These are phyloP conservation scores for Microbotryum silenes-acaulis DNA, from an alignment of 1,284 basidiomycete species.

Conservation along the genomic window DNA sequence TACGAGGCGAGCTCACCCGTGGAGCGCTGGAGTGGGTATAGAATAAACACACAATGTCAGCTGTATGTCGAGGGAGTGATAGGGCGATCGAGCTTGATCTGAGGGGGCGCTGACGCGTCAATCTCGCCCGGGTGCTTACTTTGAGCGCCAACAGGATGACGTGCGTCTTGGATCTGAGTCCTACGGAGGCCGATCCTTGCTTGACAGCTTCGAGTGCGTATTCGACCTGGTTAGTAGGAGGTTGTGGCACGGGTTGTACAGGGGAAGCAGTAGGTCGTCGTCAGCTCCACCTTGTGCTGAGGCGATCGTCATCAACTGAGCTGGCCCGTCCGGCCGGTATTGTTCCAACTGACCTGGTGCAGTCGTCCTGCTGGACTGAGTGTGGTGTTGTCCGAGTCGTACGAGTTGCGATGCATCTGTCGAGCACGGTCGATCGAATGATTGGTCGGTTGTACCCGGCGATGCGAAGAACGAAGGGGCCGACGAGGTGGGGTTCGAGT, in stretches of 20 bases:
- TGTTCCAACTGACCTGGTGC: slow-evolving; percentile 36
- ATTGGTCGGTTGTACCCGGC: too few species aligned
- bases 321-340: background rate
- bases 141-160: slow-evolving; percentile 88
- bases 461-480: background rate
- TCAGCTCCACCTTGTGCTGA: background rate
- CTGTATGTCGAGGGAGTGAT: background rate
- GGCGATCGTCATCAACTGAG: too few species aligned
- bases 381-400: slow-evolving; percentile 61
- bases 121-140: slow-evolving; percentile 45
- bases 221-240: slow-evolving; percentile 78
- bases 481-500: background rate
- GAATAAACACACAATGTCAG: background rate
- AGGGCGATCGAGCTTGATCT: background rate
- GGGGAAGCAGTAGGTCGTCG: background rate
- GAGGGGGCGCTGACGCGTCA: slow-evolving; percentile 2
- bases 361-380: slow-evolving; percentile 82
- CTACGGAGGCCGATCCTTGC: slow-evolving; percentile 97
- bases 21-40: slow-evolving; percentile 61
- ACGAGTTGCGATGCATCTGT: slow-evolving; percentile 30
- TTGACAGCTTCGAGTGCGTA: slow-evolving; percentile 99
- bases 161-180: slow-evolving; percentile 89
- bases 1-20: slow-evolving; percentile 96
- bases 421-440: too few species aligned
- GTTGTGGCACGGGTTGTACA: slow-evolving; percentile 4